A percentile compares a stretch with the other conserved stretches of the same genome.
Evolutionary conservation across 2,329 filamentous ascomycete genomes (phyloP).

Genomic region (Phoma sp.): DNA sequence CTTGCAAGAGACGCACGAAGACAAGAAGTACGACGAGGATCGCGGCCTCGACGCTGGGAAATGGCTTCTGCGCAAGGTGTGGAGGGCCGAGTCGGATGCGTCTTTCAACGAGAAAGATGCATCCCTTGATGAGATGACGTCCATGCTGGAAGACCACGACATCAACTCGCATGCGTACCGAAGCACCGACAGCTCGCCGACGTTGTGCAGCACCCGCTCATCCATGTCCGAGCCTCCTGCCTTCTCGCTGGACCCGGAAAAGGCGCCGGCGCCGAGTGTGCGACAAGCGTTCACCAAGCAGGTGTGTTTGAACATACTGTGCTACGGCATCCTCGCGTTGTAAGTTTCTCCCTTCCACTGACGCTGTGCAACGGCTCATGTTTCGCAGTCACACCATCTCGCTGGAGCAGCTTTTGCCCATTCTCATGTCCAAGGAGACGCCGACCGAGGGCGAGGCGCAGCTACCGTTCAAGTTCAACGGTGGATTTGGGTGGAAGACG

Average conservation of each 20-base stretch:
- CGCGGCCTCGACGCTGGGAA: constrained; percentile 77
- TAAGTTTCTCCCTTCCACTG: constrained; percentile 53
- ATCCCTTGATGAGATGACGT: constrained; percentile 64
- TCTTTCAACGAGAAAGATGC: constrained; percentile 50
- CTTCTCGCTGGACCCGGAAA: constrained; percentile 43
- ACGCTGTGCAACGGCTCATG: constrained; percentile 29
- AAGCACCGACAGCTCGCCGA: constrained; percentile 62
- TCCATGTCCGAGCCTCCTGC: constrained; percentile 43
- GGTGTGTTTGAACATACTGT: constrained; percentile 84
- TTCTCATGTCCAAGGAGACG: constrained; percentile 79
- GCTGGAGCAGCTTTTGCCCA: constrained; percentile 90
- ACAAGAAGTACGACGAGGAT: constrained; percentile 79
- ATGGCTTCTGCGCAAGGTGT: constrained; percentile 61
- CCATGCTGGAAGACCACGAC: constrained; percentile 60
- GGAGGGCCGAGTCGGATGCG: constrained; percentile 35
- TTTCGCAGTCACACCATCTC: constrained; percentile 86
- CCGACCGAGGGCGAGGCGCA: constrained; percentile 55
- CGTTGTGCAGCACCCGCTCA: constrained; percentile 48
- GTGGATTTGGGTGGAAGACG: constrained; percentile 83
- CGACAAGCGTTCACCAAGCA: constrained; percentile 79
- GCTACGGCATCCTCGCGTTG: constrained; percentile 93
- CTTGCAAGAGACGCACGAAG: constrained; percentile 90
- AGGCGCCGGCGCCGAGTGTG: constrained; percentile 28
- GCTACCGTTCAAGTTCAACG: constrained; percentile 87
- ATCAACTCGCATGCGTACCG: constrained; percentile 66